Conservation (phyloP, 2,329 filamentous ascomycete genomes). For the Clonostachys chloroleuca region DNA sequence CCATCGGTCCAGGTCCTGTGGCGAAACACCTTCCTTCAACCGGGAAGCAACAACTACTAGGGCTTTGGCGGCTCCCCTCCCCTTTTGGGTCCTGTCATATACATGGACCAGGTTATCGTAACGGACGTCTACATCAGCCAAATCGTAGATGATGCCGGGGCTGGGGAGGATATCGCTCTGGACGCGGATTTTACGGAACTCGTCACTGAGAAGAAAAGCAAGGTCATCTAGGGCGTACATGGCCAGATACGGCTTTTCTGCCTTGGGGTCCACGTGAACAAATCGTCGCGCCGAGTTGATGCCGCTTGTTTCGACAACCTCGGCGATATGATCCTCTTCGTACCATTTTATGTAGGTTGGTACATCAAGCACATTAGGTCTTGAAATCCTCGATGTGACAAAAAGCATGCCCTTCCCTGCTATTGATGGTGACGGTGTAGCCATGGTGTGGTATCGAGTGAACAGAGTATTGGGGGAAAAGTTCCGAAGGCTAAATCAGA, state of each 20-base stretch:
- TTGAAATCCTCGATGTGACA: conserved; percentile 17
- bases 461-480: too few relatives aligned
- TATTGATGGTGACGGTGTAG: conserved; percentile 1
- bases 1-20: conserved; percentile 12
- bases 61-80: conserved; percentile 7
- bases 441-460: not conserved
- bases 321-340: conserved; percentile 29
- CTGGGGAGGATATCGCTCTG: conserved; percentile 18
- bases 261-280: conserved; percentile 15
- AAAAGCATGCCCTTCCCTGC: conserved; percentile 20
- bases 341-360: conserved; percentile 26
- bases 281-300: conserved; percentile 24
- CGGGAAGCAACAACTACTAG: conserved; percentile 2
- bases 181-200: conserved; percentile 24
- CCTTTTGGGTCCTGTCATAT: conserved; percentile 11
- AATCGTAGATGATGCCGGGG: conserved; percentile 10
- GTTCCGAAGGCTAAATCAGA: too few relatives aligned
- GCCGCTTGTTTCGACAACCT: conserved; percentile 23
- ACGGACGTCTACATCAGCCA: conserved; percentile 12
- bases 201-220: conserved; percentile 20
- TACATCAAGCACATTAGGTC: conserved; percentile 18
- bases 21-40: conserved; percentile 3
- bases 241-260: conserved; percentile 23
- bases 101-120: conserved; percentile 13
- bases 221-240: conserved; percentile 27